Evolutionary conservation across 2,329 filamentous ascomycete species (phyloP), one percentile per base, ranked within the genome.

Genomic region (Myriangium duriaei): DNA sequence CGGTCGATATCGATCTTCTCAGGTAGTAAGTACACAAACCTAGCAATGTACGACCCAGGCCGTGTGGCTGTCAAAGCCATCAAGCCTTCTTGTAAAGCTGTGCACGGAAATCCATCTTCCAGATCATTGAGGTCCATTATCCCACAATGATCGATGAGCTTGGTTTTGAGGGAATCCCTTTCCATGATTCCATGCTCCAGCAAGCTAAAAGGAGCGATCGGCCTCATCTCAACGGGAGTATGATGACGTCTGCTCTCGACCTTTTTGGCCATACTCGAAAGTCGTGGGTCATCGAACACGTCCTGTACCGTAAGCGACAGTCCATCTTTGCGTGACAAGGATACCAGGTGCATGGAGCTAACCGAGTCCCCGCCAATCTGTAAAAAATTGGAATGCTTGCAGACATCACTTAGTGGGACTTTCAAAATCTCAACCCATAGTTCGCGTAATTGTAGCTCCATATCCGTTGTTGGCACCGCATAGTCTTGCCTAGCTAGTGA

Each of bases 81-180:
- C 14, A 36, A 14, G 2, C 16, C 19, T 11, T 14, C 13, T 14
- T 36, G 34, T 1, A 94, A 62, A 0, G 86, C 72, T 1, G 86
- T 92, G 52, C 86, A 94, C 4, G 86, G 87, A 1, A 75, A 75
- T 36, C 94, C 72, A 41, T 74, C 73, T 51, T 91, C 80, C 3
- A 34, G 21, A 9, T 34, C 16, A 12, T 12, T n/a, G 12, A 13
- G 3, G 12, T 14, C n/a, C n/a, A n/a, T n/a, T n/a, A n/a, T n/a
- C n/a, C n/a, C n/a, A n/a, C n/a, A n/a, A n/a, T n/a, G n/a, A n/a
- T n/a, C n/a, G 6, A 94, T 69, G 1, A 75, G 62, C 2, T 29
- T 26, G 4, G 10, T 3, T 11, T 14, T 11, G 11, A 36, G 10
- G 3, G 1, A 5, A 58, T 51, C 11, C 39, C 34, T 6, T 50